Percentiles rank a stretch among this genome's conserved stretches.
Evolutionary conservation across 2,329 filamentous ascomycete species (phyloP).

Genomic region (Exophiala dermatitidis): DNA sequence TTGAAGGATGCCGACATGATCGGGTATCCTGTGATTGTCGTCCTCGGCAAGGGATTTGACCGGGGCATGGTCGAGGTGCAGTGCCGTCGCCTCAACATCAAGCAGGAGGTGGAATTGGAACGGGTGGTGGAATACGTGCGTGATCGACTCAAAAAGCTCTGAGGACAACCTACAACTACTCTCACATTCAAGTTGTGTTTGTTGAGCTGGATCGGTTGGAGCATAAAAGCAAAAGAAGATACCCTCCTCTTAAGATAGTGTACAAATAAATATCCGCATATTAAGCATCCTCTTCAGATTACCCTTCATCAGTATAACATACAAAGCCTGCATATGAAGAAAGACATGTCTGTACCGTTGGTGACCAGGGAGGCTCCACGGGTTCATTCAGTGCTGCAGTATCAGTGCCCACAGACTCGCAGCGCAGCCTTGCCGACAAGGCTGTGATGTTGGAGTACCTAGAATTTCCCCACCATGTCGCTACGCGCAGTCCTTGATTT

Average conservation of each 20-base stretch:
- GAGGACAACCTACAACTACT: slow-evolving; percentile 18
- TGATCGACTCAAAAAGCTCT: slow-evolving; percentile 48
- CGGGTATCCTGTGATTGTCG: slow-evolving; percentile 76
- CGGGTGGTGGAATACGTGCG: slow-evolving; percentile 44
- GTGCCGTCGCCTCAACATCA: slow-evolving; percentile 60
- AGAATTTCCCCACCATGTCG: background rate
- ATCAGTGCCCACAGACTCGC: too few species aligned
- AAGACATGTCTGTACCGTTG: too few species aligned
- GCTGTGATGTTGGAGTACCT: background rate
- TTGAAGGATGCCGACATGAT: slow-evolving; percentile 81
- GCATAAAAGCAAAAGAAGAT: too few species aligned
- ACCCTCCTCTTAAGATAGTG: too few species aligned
- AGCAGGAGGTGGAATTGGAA: slow-evolving; percentile 50
- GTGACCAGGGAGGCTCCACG: background rate
- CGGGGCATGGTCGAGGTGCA: slow-evolving; percentile 63
- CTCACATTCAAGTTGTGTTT: too few species aligned
- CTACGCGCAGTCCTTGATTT: background rate
- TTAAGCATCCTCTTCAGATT: too few species aligned
- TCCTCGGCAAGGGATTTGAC: slow-evolving; percentile 68
- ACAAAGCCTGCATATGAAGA: too few species aligned
- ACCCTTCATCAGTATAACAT: too few species aligned
- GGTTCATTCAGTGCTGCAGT: background rate
- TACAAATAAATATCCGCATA: too few species aligned
- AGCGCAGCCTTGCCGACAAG: slow-evolving; percentile 10
- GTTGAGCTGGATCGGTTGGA: too few species aligned